Conservation (phyloP, 768 basidiomycete species). For the Ephemerocybe angulata region DNA sequence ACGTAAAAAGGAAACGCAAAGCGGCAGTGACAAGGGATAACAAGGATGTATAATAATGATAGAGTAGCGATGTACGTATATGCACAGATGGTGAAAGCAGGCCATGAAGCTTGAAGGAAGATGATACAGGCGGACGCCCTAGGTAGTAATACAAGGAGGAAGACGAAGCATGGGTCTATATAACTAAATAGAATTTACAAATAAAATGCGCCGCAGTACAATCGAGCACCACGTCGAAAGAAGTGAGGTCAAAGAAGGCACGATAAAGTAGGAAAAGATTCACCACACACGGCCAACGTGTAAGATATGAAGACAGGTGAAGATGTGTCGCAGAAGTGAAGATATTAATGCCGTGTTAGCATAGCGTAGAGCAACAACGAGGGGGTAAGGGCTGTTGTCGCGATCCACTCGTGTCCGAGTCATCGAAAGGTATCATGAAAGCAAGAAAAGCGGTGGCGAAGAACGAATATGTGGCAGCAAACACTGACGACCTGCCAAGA, state of each 20-base stretch:
- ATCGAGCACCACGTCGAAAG: neutral
- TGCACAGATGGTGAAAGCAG: neutral
- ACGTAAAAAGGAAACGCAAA: neutral
- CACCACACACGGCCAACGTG: constrained; percentile 3
- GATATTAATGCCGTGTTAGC: constrained; percentile 3
- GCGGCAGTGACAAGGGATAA: too few relatives aligned
- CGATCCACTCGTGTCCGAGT: neutral
- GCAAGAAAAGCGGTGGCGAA: neutral
- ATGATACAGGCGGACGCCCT: neutral
- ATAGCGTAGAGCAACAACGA: neutral
- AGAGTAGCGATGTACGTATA: neutral
- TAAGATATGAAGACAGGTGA: neutral
- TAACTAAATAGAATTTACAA: neutral
- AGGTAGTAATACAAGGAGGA: neutral
- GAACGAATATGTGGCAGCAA: neutral
- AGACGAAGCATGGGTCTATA: neutral
- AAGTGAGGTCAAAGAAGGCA: neutral
- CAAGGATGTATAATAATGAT: constrained; percentile 2
- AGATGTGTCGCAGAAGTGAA: neutral
- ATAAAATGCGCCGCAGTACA: neutral
- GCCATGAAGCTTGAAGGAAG: neutral
- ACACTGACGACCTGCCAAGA: neutral
- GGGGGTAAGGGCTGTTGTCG: neutral
- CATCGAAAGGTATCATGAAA: neutral
- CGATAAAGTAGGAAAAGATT: neutral